Base-by-base conservation (phyloP, 345 rosid species). In the Linum usitatissimum region DNA sequence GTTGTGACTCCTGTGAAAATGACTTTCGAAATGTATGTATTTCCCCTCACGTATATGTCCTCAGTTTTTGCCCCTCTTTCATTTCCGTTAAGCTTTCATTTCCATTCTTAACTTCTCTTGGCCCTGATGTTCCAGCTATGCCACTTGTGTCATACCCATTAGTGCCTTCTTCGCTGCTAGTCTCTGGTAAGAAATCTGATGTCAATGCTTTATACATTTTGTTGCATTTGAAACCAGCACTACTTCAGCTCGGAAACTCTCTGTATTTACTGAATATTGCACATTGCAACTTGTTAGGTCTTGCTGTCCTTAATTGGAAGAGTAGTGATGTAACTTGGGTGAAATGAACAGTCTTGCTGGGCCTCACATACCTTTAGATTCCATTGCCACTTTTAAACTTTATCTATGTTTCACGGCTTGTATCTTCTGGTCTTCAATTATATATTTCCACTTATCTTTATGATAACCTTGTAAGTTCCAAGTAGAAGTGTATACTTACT, bases 121-220 rank as follows among this genome's bases (percentile, higher is more conserved):
- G 57, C 57, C 55, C 64, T 67, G 59, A 20, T 51, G 34, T 40
- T 55, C 60, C 87, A 93, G 97, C 80, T 93, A 90, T 59, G 88
- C 86, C 57, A 93, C 96, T 31, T 87, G 96, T 80, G 97, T 90
- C 45, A 67, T 93, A 58, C 97, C 96, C 56, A 90, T 93, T 59
- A 90, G 97, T 72, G 96, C 96, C 65, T 93, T 90, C 83, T 90
- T 87, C 77, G 97, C 99, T 48, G 85, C 97, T 65, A 93, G 97
- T 71, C 97, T 90, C 66, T 93, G 99, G 99, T 93, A 81, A 83
- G 86, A 69, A 42, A 69, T 57, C 66, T 48, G 63, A 28, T 53
- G 34, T 61, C n/a, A 10, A 8, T 12, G 57, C 51, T 45, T 45
- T 45, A 12, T 15, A 7, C 10, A 45, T 45, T 45, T 13, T 9